A percentile compares a stretch with the other conserved stretches of the same genome.
Evolutionary conservation across 2,329 filamentous ascomycete genomes (phyloP).

Genomic region (Biscogniauxia sp.): DNA sequence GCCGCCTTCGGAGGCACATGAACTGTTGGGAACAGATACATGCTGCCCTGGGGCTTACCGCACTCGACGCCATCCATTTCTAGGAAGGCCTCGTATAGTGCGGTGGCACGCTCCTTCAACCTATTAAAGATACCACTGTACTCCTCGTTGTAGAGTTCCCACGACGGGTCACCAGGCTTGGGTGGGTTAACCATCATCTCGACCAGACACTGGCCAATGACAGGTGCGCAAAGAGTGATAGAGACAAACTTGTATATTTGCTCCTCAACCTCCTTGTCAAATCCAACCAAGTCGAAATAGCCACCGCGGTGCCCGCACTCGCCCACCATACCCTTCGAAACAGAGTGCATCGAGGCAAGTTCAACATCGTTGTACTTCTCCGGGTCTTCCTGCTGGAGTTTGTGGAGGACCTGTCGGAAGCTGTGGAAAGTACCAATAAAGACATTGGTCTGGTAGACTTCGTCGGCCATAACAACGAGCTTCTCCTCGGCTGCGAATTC

Average conservation of each 20-base stretch:
- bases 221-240: constrained; percentile 93
- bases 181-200: constrained; percentile 99
- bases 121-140: constrained; percentile 80
- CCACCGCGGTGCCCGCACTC: constrained; percentile 97
- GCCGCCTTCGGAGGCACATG: constrained; percentile 72
- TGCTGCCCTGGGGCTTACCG: constrained; percentile 84
- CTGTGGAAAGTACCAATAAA: constrained; percentile 92
- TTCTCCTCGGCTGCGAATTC: constrained; percentile 82
- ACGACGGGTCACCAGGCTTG: constrained; percentile 75
- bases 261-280: constrained; percentile 78
- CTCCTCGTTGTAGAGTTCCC: constrained; percentile 79
- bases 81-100: constrained; percentile 85
- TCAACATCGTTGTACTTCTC: constrained; percentile 82
- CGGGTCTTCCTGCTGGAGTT: constrained; percentile 71
- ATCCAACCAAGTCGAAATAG: constrained; percentile 94
- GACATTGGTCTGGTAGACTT: constrained; percentile 99
- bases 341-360: constrained; percentile 86
- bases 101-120: constrained; percentile 74
- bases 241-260: constrained; percentile 99
- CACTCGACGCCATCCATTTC: constrained; percentile 96
- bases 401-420: constrained; percentile 86
- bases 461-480: constrained; percentile 89
- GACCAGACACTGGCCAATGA: constrained; percentile 92
- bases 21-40: constrained; percentile 99
- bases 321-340: constrained; percentile 98